Percentiles rank a stretch among this genome's conserved stretches.
phyloP scores from a whole-genome alignment of 768 basidiomycete genomes.

The Auricularia cornea region DNA sequence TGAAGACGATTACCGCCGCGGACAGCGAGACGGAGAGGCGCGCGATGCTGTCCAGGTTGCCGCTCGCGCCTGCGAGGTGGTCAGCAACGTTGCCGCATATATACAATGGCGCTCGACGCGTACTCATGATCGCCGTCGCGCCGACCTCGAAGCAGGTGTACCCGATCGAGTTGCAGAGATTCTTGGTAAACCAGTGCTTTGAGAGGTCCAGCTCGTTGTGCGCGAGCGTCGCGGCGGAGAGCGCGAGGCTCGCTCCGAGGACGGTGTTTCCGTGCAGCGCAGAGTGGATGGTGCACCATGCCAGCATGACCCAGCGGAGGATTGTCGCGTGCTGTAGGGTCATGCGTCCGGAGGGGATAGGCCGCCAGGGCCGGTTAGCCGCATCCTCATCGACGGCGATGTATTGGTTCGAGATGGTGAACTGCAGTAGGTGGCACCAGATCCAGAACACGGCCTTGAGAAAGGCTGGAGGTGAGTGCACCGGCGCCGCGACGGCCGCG shows the following conservation, averaged over 20 bases:
- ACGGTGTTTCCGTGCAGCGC: conserved; percentile 23
- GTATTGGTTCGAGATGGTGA: conserved; percentile 38
- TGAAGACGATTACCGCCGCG: neutral
- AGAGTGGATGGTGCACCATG: conserved; percentile 29
- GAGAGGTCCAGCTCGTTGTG: conserved; percentile 34
- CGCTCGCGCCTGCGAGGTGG: neutral
- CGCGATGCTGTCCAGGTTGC: neutral
- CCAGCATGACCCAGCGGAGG: conserved; percentile 30
- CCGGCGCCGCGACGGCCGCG: conserved; percentile 25
- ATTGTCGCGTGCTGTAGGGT: conserved; percentile 24
- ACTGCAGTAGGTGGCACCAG: conserved; percentile 38
- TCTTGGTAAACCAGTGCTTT: conserved; percentile 31
- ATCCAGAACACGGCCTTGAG: conserved; percentile 32
- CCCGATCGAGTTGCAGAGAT: conserved; percentile 29
- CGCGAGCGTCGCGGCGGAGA: conserved; percentile 24
- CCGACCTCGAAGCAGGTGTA: conserved; percentile 32
- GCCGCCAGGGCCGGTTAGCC: conserved; percentile 37
- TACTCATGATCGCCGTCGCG: conserved; percentile 31
- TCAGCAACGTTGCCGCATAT: neutral
- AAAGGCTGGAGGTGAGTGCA: conserved; percentile 12
- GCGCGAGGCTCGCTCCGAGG: conserved; percentile 25
- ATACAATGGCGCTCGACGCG: conserved; percentile 12
- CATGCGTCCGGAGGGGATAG: conserved; percentile 37
- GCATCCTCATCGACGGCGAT: conserved; percentile 34
- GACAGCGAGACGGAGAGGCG: conserved; percentile 19